Conservation (phyloP, 495 filamentous ascomycete species). For the Rhizodiscina lignyota region DNA sequence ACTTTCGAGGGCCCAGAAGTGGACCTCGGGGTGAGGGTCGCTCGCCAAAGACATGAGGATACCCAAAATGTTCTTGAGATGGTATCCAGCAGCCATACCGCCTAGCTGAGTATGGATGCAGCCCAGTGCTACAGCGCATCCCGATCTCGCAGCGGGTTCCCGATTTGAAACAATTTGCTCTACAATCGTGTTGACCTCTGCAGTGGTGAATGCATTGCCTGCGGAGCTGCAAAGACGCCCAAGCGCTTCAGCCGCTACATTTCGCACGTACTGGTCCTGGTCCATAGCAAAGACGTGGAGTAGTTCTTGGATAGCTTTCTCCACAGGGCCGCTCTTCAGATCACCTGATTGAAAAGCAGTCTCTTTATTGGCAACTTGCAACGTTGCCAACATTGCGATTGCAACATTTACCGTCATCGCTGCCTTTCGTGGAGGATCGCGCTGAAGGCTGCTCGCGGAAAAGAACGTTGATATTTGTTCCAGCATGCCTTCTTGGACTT, state of each 20-base stretch:
- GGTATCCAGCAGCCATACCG: constrained; percentile 95
- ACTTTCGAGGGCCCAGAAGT: constrained; percentile 89
- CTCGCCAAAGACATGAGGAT: constrained; percentile 91
- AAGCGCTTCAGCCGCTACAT: constrained; percentile 72
- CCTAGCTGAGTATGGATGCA: constrained; percentile 90
- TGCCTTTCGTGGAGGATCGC: constrained; percentile 74
- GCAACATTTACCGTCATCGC: constrained; percentile 85
- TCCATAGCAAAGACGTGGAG: constrained; percentile 65
- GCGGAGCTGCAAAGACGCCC: constrained; percentile 78
- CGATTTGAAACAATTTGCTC: constrained; percentile 86
- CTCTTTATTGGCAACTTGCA: constrained; percentile 75
- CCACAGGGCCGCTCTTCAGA: constrained; percentile 55
- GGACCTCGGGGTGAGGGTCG: constrained; percentile 90
- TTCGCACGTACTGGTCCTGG: constrained; percentile 69
- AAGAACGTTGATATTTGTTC: constrained; percentile 84
- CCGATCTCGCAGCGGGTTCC: constrained; percentile 82
- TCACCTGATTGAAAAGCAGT: constrained; percentile 55
- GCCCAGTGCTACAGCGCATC: constrained; percentile 84
- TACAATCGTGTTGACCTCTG: constrained; percentile 79
- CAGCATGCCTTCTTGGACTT: constrained; percentile 87
- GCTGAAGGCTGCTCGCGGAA: constrained; percentile 58
- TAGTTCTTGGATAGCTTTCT: constrained; percentile 76
- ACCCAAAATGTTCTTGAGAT: constrained; percentile 87
- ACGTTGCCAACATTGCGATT: constrained; percentile 56
- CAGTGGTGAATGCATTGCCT: constrained; percentile 75